Evolutionary conservation across 164 flowering plant species (phyloP).

Genomic region (Sedum album): DNA sequence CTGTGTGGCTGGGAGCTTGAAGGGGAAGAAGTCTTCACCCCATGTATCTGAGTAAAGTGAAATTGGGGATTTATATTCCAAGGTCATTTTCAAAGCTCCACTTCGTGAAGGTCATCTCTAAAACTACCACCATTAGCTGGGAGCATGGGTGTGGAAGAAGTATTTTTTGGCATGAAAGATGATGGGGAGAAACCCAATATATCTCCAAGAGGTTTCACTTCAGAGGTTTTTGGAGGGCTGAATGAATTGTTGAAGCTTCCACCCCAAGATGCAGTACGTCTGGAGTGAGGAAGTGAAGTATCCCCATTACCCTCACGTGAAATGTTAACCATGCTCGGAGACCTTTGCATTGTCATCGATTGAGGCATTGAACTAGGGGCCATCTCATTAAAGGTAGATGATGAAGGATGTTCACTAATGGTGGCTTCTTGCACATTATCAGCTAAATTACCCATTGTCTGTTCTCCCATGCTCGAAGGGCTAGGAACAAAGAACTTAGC

Average conservation of each 20-base stretch:
- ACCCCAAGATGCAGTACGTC: slow-evolving; percentile 86
- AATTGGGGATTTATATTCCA: slow-evolving; percentile 26
- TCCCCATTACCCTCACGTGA: slow-evolving; percentile 16
- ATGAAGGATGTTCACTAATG: slow-evolving; percentile 26
- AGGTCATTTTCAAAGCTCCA: too few species aligned
- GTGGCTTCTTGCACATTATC: slow-evolving; percentile 26
- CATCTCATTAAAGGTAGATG: slow-evolving; percentile 23
- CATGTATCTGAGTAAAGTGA: neutral
- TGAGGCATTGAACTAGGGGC: slow-evolving; percentile 23
- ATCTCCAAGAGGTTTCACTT: too few species aligned
- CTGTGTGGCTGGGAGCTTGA: neutral
- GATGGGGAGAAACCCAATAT: too few species aligned
- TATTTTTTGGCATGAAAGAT: slow-evolving; percentile 28
- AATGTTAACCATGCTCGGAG: slow-evolving; percentile 66
- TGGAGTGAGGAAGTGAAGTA: slow-evolving; percentile 29
- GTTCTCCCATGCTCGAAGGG: slow-evolving; percentile 31
- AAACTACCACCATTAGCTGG: slow-evolving; percentile 28
- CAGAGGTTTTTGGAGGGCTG: too few species aligned
- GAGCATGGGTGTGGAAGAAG: slow-evolving; percentile 20
- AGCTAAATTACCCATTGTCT: slow-evolving; percentile 23
- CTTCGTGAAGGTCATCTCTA: slow-evolving; percentile 62
- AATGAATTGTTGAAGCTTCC: too few species aligned
- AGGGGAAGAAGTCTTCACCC: neutral
- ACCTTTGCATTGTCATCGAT: too few species aligned
- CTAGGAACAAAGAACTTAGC: slow-evolving; percentile 76